These are phyloP conservation scores for Nicotiana tabacum DNA, from an alignment of 257 asterid genomes.

Conservation along the genomic window DNA sequence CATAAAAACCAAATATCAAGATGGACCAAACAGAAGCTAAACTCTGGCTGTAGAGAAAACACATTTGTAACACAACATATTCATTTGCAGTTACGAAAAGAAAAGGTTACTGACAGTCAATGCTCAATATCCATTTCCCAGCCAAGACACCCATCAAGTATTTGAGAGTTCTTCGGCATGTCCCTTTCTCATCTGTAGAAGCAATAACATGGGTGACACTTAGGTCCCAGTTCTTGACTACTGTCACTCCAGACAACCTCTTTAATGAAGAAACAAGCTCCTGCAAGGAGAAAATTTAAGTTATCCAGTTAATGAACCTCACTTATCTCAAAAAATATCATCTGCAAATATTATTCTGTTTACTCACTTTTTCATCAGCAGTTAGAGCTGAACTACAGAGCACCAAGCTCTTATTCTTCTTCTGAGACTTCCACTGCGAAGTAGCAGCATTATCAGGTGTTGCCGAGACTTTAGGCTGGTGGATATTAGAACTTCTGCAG, in stretches of 20 bases:
- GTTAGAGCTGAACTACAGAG: slow-evolving; percentile 80
- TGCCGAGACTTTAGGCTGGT: slow-evolving; percentile 22
- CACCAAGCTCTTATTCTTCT: slow-evolving; percentile 44
- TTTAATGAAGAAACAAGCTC: slow-evolving; percentile 46
- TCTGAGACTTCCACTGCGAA: slow-evolving; percentile 42
- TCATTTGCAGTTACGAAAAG: neutral
- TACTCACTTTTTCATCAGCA: slow-evolving; percentile 54
- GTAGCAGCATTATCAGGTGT: slow-evolving; percentile 25
- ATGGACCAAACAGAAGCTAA: neutral
- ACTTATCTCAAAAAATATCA: slow-evolving; percentile 2
- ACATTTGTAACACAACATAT: neutral
- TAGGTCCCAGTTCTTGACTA: slow-evolving; percentile 69
- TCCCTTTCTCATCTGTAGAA: slow-evolving; percentile 71
- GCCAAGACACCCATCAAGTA: slow-evolving; percentile 85
- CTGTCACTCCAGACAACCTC: slow-evolving; percentile 41
- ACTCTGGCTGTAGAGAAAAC: neutral
- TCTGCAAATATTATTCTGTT: slow-evolving; percentile 5
- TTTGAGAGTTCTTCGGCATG: slow-evolving; percentile 84
- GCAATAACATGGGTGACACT: slow-evolving; percentile 83
- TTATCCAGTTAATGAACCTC: neutral
- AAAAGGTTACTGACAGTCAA: slow-evolving; percentile 51
- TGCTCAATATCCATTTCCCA: slow-evolving; percentile 87
- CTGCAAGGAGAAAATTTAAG: slow-evolving; percentile 35
- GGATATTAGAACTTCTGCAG: slow-evolving; percentile 36
- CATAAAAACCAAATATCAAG: neutral